phyloP scores from a whole-genome alignment of 1,284 basidiomycete genomes.

The Ustilago nuda region DNA sequence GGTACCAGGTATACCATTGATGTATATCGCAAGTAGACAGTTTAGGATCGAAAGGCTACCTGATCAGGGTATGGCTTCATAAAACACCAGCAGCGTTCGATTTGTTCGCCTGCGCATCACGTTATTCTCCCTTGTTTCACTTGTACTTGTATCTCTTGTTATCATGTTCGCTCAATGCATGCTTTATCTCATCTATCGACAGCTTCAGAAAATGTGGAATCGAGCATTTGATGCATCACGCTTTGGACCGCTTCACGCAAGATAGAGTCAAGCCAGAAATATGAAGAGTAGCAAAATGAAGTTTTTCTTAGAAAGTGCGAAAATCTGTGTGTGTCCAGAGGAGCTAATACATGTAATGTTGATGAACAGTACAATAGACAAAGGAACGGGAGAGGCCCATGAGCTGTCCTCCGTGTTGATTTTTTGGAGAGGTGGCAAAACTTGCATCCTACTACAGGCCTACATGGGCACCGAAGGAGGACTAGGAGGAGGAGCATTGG shows the following conservation, averaged over 20 bases:
- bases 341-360: constrained; percentile 4
- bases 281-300: not conserved
- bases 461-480: constrained; percentile 67
- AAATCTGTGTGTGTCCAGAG: not conserved
- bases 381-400: not conserved
- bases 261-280: too few species aligned
- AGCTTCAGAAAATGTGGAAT: too few species aligned
- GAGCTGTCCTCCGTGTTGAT: not conserved
- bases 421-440: not conserved
- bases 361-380: constrained; percentile 1
- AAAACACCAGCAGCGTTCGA: not conserved
- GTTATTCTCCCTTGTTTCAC: not conserved
- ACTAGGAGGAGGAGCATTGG: constrained; percentile 60
- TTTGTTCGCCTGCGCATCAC: not conserved
- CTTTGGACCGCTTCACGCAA: too few species aligned
- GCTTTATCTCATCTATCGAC: not conserved
- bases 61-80: constrained; percentile 65
- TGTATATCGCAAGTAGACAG: constrained; percentile 66
- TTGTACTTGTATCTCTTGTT: constrained; percentile 10
- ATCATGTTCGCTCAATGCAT: not conserved
- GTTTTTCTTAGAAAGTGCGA: not conserved
- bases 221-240: too few species aligned
- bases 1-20: constrained; percentile 69
- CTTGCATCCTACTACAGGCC: not conserved
- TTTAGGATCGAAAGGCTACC: constrained; percentile 67